Conservation (phyloP, 805 yeast species). For the Yarrowia sp. region DNA sequence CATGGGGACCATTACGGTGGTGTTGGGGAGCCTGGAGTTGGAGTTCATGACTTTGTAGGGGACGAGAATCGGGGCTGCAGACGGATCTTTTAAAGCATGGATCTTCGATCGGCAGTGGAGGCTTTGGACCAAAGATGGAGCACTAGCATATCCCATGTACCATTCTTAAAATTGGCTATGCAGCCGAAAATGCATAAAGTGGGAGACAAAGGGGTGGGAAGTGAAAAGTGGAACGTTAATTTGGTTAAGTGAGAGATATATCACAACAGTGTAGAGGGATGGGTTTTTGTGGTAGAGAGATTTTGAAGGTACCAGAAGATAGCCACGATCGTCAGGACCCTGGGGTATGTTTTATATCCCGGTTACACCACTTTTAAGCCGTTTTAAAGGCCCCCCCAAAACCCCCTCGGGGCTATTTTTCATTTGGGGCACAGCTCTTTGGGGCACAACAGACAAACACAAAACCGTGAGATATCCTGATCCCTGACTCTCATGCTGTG, state of each 20-base stretch:
- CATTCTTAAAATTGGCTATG: slow-evolving; percentile 14
- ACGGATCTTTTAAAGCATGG: slow-evolving; percentile 15
- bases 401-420: not conserved
- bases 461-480: no score
- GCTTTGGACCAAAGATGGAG: slow-evolving; percentile 16
- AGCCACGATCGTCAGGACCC: no score
- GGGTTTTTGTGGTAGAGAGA: no score
- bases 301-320: no score
- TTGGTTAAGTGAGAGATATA: no score
- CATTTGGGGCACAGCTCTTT: not conserved
- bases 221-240: not conserved
- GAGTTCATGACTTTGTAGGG: not conserved
- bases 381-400: no score
- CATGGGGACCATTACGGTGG: slow-evolving; percentile 8
- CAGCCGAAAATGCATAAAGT: slow-evolving; percentile 1
- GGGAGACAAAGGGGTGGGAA: not conserved
- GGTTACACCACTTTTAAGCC: no score
- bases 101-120: slow-evolving; percentile 5
- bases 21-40: not conserved
- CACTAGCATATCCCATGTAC: slow-evolving; percentile 24
- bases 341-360: no score
- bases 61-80: not conserved
- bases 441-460: not conserved
- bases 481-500: no score
- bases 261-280: no score